Conservation (phyloP, 2,329 filamentous ascomycete genomes). For the Claviceps lovelessii region DNA sequence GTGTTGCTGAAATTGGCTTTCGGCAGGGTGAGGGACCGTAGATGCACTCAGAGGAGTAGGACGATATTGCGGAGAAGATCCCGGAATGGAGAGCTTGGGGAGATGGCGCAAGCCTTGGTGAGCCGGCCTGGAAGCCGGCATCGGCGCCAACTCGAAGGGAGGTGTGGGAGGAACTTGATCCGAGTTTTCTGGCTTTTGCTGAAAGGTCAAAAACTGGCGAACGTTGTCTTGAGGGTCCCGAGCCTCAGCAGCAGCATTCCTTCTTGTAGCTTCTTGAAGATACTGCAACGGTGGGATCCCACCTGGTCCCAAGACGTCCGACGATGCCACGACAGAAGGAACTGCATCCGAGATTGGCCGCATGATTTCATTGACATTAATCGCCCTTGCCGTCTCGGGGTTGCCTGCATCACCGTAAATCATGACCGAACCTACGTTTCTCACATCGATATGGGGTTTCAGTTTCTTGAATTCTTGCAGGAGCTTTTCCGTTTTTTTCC, state of each 20-base stretch:
- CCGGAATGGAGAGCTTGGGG: slow-evolving; percentile 48
- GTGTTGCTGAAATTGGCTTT: slow-evolving; percentile 11
- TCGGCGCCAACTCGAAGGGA: slow-evolving; percentile 49
- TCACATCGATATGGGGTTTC: slow-evolving; percentile 48
- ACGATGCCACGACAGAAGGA: slow-evolving; percentile 79
- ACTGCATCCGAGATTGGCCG: slow-evolving; percentile 61
- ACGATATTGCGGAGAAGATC: slow-evolving; percentile 17
- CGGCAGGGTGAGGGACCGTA: slow-evolving; percentile 14
- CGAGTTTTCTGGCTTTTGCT: slow-evolving; percentile 38
- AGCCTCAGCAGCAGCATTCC: slow-evolving; percentile 51
- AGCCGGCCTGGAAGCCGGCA: slow-evolving; percentile 31
- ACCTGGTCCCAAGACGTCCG: slow-evolving; percentile 69
- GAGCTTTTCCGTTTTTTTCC: slow-evolving; percentile 63
- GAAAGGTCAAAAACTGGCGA: slow-evolving; percentile 77
- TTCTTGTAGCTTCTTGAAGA: slow-evolving; percentile 60
- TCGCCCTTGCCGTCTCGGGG: slow-evolving; percentile 45
- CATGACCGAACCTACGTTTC: slow-evolving; percentile 52
- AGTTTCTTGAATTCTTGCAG: slow-evolving; percentile 62
- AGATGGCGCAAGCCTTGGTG: slow-evolving; percentile 43
- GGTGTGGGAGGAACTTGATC: slow-evolving; percentile 54
- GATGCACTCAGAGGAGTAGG: slow-evolving; percentile 15
- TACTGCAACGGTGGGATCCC: slow-evolving; percentile 47
- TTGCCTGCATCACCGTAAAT: slow-evolving; percentile 70
- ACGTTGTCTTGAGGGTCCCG: slow-evolving; percentile 87
- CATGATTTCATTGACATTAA: slow-evolving; percentile 40